phyloP scores from a whole-genome alignment of 2,329 filamentous ascomycete genomes.

The Pezicula neosporulosa region DNA sequence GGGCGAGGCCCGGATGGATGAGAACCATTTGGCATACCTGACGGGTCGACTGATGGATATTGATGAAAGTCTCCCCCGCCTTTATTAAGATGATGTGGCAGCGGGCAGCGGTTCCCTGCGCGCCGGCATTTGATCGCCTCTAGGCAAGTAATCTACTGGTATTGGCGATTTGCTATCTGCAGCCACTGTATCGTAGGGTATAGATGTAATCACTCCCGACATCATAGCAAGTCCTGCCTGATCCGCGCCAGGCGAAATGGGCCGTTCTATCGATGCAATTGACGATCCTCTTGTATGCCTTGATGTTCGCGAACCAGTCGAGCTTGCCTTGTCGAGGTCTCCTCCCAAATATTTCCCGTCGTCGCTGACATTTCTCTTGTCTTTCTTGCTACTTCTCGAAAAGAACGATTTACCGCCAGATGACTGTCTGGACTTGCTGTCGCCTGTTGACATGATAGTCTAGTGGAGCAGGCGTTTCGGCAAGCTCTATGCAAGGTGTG shows the following conservation, averaged over 20 bases:
- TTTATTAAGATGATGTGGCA: conserved; percentile 83
- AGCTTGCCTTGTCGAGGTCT: conserved; percentile 56
- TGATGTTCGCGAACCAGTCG: conserved; percentile 65
- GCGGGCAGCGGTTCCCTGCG: conserved; percentile 72
- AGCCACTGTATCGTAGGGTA: conserved; percentile 75
- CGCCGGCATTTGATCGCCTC: conserved; percentile 57
- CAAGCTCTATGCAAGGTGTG: conserved; percentile 9
- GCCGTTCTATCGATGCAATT: conserved; percentile 66
- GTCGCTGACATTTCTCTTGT: conserved; percentile 58
- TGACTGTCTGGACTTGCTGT: conserved; percentile 73
- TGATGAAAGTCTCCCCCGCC: conserved; percentile 79
- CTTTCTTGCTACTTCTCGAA: conserved; percentile 82
- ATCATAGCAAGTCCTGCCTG: conserved; percentile 64
- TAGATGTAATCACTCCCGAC: conserved; percentile 80
- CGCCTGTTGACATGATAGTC: conserved; percentile 56
- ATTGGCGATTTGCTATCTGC: conserved; percentile 67
- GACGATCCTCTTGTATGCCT: conserved; percentile 74
- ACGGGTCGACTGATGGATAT: conserved; percentile 70
- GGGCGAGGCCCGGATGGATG: conserved; percentile 61
- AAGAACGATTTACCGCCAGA: conserved; percentile 79
- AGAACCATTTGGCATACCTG: conserved; percentile 43
- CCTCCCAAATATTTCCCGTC: conserved; percentile 52
- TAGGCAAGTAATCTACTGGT: conserved; percentile 69
- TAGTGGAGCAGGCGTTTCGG: conserved; percentile 13
- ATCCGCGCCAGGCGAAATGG: conserved; percentile 59